Conservation (phyloP, 2,329 filamentous ascomycete genomes). For the Gaeumannomyces sp. region DNA sequence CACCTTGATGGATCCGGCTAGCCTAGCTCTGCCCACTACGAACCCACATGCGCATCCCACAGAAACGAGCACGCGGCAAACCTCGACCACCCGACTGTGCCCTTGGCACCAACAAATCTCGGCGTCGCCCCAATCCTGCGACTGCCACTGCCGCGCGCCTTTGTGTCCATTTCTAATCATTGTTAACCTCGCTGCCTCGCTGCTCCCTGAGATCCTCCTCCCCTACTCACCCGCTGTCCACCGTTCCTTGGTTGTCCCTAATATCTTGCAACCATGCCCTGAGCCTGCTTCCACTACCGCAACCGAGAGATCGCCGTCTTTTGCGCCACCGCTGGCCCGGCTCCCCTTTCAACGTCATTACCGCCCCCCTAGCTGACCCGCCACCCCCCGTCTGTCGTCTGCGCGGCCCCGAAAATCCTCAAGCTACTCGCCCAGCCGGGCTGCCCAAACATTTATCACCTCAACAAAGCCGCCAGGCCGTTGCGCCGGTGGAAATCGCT, state of each 20-base stretch:
- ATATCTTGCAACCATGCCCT: not conserved
- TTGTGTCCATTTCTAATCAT: not conserved
- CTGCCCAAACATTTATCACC: not conserved
- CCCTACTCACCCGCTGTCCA: not conserved
- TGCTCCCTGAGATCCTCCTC: not conserved
- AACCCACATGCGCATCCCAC: not conserved
- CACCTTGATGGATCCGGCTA: no score
- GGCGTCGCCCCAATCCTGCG: not conserved
- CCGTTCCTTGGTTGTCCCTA: not conserved
- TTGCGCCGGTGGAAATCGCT: not conserved
- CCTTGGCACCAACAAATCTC: not conserved
- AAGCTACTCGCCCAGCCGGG: not conserved
- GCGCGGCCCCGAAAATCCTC: not conserved
- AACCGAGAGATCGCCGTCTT: not conserved
- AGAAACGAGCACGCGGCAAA: not conserved
- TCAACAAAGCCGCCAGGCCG: not conserved
- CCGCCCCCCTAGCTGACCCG: not conserved
- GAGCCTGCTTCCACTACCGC: not conserved
- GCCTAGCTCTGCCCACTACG: no score
- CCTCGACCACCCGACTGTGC: not conserved
- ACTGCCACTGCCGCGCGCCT: not conserved
- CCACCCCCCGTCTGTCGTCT: not conserved
- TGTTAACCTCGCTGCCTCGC: not conserved
- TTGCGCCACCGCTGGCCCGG: not conserved
- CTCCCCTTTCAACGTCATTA: not conserved